Evolutionary conservation across 768 basidiomycete species (phyloP).

Genomic region (Mycena kentingensis): DNA sequence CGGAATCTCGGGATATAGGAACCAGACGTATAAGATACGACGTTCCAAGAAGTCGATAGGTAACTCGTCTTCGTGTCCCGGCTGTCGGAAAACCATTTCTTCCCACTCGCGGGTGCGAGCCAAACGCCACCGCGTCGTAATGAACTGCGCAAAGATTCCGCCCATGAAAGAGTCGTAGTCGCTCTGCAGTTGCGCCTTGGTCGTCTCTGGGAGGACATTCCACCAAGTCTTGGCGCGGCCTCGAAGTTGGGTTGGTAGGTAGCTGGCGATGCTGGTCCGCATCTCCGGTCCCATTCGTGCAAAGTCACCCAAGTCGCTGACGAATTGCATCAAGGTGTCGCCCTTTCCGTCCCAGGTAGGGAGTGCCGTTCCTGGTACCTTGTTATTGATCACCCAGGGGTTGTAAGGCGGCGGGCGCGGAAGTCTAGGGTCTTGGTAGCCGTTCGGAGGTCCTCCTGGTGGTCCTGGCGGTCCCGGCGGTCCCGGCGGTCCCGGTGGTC

Average conservation of each 20-base stretch:
- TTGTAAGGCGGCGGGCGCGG: no score
- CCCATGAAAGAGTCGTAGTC: neutral
- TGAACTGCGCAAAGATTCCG: neutral
- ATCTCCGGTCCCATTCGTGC: neutral
- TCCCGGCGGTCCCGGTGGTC: neutral
- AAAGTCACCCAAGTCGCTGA: neutral
- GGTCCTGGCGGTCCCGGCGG: neutral
- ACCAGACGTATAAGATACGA: neutral
- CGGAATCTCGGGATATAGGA: neutral
- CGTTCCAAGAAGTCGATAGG: constrained; percentile 11
- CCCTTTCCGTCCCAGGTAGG: constrained; percentile 6
- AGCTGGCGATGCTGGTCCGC: neutral
- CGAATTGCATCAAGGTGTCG: neutral
- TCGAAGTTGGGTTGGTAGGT: neutral
- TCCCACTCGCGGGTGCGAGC: neutral
- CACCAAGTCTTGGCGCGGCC: neutral
- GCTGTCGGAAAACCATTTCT: constrained; percentile 4
- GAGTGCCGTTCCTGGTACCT: neutral
- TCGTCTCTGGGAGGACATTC: neutral
- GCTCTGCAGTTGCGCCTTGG: neutral
- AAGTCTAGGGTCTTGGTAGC: no score
- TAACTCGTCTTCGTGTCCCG: neutral
- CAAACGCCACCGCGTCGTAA: neutral
- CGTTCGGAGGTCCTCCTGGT: neutral
- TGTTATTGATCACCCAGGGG: neutral